Evolutionary conservation across 306 rosid genomes (phyloP).

Genomic region (Castanea crenata): DNA sequence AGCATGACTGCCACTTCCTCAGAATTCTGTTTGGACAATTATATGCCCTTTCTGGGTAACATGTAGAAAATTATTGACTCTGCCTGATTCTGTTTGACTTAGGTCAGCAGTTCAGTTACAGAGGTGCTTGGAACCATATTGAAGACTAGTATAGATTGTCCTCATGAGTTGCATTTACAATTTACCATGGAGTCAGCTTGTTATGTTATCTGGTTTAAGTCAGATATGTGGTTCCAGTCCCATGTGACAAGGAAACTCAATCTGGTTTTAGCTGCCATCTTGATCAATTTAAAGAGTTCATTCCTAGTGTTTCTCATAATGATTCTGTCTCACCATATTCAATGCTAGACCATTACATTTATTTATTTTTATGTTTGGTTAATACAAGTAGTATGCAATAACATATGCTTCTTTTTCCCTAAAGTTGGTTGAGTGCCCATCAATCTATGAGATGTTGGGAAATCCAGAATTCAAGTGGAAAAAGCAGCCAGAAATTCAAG

Average conservation of each 20-base stretch:
- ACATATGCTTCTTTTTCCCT: conserved; percentile 19
- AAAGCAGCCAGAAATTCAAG: conserved; percentile 66
- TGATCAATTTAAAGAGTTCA: neutral
- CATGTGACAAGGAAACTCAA: neutral
- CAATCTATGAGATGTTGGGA: conserved; percentile 89
- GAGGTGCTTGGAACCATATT: neutral
- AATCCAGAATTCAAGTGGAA: conserved; percentile 80
- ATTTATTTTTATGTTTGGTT: conserved; percentile 13
- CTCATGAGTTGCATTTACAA: neutral
- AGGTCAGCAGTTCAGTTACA: neutral
- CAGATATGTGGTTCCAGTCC: neutral
- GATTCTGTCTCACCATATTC: neutral
- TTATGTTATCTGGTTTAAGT: neutral
- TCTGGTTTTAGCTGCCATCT: neutral
- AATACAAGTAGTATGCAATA: conserved; percentile 21
- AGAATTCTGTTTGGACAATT: neutral
- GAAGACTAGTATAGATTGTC: neutral
- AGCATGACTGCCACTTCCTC: neutral
- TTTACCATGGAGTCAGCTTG: neutral
- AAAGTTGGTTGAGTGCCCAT: conserved; percentile 90
- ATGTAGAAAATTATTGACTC: neutral
- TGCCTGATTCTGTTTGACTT: neutral
- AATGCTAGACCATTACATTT: neutral
- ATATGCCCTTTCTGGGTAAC: neutral
- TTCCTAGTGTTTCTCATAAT: neutral